A percentile compares a stretch with the other conserved stretches of the same genome.
Evolutionary conservation across 768 basidiomycete genomes (phyloP).

Genomic region (Panaeolus cyanescens): DNA sequence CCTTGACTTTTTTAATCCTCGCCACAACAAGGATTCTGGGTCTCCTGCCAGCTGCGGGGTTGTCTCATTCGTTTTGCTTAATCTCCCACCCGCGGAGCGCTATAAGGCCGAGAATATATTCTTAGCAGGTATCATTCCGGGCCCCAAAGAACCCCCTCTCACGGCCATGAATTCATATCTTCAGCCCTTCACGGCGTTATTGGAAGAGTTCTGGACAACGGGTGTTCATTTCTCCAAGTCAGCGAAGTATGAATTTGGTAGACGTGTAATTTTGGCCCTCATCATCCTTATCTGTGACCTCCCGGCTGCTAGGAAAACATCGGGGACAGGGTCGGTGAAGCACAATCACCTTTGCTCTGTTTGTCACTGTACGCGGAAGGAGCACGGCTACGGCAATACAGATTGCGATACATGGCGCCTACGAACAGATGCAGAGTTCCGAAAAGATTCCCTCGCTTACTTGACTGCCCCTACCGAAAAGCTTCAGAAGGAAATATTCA

Average conservation of each 20-base stretch:
- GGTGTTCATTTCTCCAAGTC: constrained; percentile 27
- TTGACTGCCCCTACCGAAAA: constrained; percentile 11
- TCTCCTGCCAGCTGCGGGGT: constrained; percentile 20
- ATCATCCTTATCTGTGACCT: constrained; percentile 34
- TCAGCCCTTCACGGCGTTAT: constrained; percentile 32
- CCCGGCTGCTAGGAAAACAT: constrained; percentile 25
- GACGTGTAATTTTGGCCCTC: constrained; percentile 22
- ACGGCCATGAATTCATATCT: constrained; percentile 36
- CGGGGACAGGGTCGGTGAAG: constrained; percentile 20
- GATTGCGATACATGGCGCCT: constrained; percentile 16
- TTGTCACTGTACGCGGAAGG: constrained; percentile 17
- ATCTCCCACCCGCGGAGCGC: constrained; percentile 29
- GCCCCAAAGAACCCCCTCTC: constrained; percentile 33
- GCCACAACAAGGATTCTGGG: constrained; percentile 21
- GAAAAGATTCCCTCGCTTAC: constrained; percentile 17
- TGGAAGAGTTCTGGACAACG: constrained; percentile 27
- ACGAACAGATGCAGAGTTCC: constrained; percentile 13
- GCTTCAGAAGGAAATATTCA: constrained; percentile 10
- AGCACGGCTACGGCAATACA: constrained; percentile 18
- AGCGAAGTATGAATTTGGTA: constrained; percentile 15
- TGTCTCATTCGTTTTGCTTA: constrained; percentile 31
- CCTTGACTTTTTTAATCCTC: constrained; percentile 34
- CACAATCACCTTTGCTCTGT: constrained; percentile 24
- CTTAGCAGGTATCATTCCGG: constrained; percentile 36
- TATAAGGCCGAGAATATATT: constrained; percentile 36